Evolutionary conservation across 805 yeast species (phyloP).

Genomic region (Cyberlindnera maclurae): DNA sequence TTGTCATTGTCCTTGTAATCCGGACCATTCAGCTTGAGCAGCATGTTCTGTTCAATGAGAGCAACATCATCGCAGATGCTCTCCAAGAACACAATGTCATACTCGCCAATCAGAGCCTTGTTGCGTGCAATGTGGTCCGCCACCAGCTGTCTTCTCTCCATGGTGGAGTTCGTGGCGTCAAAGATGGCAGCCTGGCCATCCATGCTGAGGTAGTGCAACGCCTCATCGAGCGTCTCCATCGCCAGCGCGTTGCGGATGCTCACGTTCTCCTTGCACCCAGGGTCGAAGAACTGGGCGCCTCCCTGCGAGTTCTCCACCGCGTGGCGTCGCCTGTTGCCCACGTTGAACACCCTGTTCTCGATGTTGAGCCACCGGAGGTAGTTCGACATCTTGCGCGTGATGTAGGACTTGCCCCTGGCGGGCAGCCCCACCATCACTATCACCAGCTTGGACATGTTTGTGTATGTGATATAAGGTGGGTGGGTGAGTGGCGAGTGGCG

Average conservation of each 20-base stretch:
- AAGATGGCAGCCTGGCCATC: conserved; percentile 41
- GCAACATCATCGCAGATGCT: conserved; percentile 25
- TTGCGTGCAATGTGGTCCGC: conserved; percentile 32
- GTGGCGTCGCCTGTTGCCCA: conserved; percentile 55
- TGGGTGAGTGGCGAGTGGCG: too few relatives aligned
- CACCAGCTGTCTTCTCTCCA: conserved; percentile 34
- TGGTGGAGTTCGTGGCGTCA: conserved; percentile 47
- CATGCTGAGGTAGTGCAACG: conserved; percentile 26
- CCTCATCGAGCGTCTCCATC: conserved; percentile 35
- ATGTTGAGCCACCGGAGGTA: conserved; percentile 62
- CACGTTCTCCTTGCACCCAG: conserved; percentile 28
- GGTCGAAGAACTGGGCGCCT: conserved; percentile 32
- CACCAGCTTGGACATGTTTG: conserved; percentile 36
- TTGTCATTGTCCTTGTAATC: conserved; percentile 20
- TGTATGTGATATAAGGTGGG: too few relatives aligned
- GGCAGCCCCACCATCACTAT: conserved; percentile 72
- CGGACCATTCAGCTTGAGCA: conserved; percentile 28
- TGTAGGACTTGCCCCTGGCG: conserved; percentile 66
- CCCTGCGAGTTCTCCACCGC: conserved; percentile 8
- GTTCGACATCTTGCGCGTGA: conserved; percentile 55
- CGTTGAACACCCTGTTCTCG: conserved; percentile 58
- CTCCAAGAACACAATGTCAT: conserved; percentile 36
- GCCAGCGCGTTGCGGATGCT: conserved; percentile 39
- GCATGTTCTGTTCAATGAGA: conserved; percentile 26
- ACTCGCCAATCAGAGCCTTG: conserved; percentile 26